Conservation (phyloP, 2,329 filamentous ascomycete genomes). For the Helminthosporium solani region DNA sequence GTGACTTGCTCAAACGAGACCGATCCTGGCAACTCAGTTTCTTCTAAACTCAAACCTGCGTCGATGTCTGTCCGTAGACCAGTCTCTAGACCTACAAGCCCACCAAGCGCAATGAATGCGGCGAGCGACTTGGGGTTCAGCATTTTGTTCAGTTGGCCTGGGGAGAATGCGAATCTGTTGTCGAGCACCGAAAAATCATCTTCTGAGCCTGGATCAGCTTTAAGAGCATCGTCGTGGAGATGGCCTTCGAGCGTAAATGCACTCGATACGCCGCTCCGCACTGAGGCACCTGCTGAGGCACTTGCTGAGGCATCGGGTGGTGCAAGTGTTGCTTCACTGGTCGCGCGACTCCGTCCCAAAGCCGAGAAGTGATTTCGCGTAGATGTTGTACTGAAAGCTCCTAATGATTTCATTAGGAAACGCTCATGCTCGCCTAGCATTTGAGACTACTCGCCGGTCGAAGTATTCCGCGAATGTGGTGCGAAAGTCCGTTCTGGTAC, state of each 20-base stretch:
- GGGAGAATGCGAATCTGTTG: constrained; percentile 56
- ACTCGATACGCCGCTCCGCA: constrained; percentile 16
- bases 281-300: constrained; percentile 20
- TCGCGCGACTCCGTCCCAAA: constrained; percentile 17
- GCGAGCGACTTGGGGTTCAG: constrained; percentile 49
- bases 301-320: constrained; percentile 21
- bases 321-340: constrained; percentile 25
- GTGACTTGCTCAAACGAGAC: constrained; percentile 53
- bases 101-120: constrained; percentile 54
- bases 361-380: constrained; percentile 9
- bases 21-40: constrained; percentile 46
- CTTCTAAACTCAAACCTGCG: constrained; percentile 52
- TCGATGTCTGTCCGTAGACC: constrained; percentile 52
- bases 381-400: constrained; percentile 15
- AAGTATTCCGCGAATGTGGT: constrained; percentile 19
- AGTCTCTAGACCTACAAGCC: constrained; percentile 51
- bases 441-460: constrained; percentile 8
- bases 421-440: neutral
- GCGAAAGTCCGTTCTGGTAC: constrained; percentile 19
- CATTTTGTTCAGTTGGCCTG: constrained; percentile 54
- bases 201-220: constrained; percentile 24
- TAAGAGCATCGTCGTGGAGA: constrained; percentile 24
- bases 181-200: constrained; percentile 27
- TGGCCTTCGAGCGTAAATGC: constrained; percentile 24
- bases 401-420: neutral